Conservation (phyloP, 2,329 filamentous ascomycete genomes). For the Clonostachys rosea region DNA sequence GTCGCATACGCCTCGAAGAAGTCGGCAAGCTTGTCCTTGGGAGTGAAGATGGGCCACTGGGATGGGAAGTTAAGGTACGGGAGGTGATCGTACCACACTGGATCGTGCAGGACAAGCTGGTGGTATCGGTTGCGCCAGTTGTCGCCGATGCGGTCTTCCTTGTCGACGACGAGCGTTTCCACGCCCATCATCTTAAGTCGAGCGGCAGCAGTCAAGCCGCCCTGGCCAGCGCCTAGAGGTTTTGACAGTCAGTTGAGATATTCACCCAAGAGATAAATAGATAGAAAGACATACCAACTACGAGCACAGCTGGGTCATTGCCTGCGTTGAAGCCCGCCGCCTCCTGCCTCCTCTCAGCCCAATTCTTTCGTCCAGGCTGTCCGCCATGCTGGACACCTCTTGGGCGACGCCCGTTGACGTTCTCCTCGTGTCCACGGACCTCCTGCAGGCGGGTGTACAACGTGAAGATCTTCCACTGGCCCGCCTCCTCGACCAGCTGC, state of each 20-base stretch:
- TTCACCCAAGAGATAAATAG: background rate
- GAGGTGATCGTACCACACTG: conserved; percentile 57
- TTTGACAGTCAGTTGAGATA: background rate
- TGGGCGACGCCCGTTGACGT: conserved; percentile 37
- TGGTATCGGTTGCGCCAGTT: conserved; percentile 63
- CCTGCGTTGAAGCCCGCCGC: conserved; percentile 41
- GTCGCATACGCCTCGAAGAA: conserved; percentile 64
- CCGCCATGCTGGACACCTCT: conserved; percentile 52
- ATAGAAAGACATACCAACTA: conserved; percentile 45
- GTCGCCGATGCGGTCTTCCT: conserved; percentile 53
- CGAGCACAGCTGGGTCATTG: conserved; percentile 50
- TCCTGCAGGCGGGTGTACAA: conserved; percentile 55
- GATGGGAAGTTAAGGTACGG: conserved; percentile 61
- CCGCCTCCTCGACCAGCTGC: conserved; percentile 37
- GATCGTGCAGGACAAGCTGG: conserved; percentile 64
- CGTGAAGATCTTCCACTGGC: conserved; percentile 57
- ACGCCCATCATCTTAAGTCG: conserved; percentile 56
- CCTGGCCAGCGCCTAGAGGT: conserved; percentile 50
- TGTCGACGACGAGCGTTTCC: conserved; percentile 51
- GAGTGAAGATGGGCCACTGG: conserved; percentile 67
- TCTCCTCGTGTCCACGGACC: conserved; percentile 50
- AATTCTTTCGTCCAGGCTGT: conserved; percentile 50
- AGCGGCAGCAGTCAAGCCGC: conserved; percentile 51
- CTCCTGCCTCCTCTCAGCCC: conserved; percentile 46
- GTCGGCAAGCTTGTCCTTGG: conserved; percentile 67